Evolutionary conservation across 2,329 filamentous ascomycete species (phyloP), one percentile per base, ranked within the genome.

Genomic region (Samsoniella hepiali): DNA sequence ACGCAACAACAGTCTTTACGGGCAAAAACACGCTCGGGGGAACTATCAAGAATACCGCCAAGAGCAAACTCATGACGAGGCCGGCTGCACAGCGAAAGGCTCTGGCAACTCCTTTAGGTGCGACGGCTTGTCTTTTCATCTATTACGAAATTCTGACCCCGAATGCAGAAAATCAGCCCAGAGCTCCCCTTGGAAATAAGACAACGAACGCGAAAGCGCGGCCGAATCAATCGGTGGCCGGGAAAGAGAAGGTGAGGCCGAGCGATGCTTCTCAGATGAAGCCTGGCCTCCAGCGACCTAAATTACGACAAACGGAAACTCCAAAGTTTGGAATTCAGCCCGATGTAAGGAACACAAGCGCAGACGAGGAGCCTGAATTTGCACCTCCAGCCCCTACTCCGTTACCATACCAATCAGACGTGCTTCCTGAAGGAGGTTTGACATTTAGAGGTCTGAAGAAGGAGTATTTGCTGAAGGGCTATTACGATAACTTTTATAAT

Each of bases 141-240:
- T 58, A 50, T 56, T 32, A 36, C 31, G n/a, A 17, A 27, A 27
- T 32, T 27, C 32, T 59, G 5, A 34, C 45, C 56, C 50, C 32
- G 8, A 31, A 22, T 58, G 55, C 54, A 75, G 75, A 69, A 13
- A 71, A 71, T 34, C 86, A 87, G 64, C 88, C 81, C 65, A 88
- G 94, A 71, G 93, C 93, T 44, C 91, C 92, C 13, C 80, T 99
- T 55, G 94, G 94, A 40, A 89, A 91, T 82, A 99, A 99, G 77
- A 98, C 94, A 1, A 98, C 95, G 59, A 99, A 99, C 75, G 92
- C 91, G 61, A 98, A 96, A 80, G 84, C 88, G 65, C 86, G 82
- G 72, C 82, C 81, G 57, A 83, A 87, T 68, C 88, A 90, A 67
- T 88, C 87, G 4, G 85, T 85, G 7, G 88, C 84, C 36, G 88